These are phyloP conservation scores for Durio zibethinus DNA, from an alignment of 345 rosid species.

Conservation along the genomic window DNA sequence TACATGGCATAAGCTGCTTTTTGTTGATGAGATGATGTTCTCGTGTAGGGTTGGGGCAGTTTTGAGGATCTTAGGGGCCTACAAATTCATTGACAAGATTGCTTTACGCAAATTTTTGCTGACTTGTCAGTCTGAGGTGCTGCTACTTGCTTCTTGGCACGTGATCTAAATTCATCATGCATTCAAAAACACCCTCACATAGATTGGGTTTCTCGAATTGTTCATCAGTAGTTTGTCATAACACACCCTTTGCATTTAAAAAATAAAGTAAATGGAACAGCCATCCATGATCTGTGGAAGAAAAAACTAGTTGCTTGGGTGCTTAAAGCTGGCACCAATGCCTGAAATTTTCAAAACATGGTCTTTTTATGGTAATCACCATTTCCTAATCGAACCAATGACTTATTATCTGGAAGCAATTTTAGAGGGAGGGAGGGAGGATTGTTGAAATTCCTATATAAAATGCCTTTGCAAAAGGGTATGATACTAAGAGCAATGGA, in stretches of 20 bases:
- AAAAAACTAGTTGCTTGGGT: background rate
- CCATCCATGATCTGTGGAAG: background rate
- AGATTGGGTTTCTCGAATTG: background rate
- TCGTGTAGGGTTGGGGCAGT: slow-evolving; percentile 73
- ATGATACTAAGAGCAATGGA: background rate
- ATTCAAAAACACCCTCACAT: background rate
- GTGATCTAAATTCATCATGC: background rate
- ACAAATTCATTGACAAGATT: slow-evolving; percentile 47
- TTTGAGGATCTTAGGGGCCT: slow-evolving; percentile 64
- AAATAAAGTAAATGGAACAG: background rate
- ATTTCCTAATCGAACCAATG: background rate
- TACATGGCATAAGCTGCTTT: slow-evolving; percentile 4
- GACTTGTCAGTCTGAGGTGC: slow-evolving; percentile 79
- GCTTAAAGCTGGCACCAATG: background rate
- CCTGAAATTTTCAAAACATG: background rate
- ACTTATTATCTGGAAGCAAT: background rate
- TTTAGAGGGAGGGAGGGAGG: background rate
- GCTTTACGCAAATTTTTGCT: slow-evolving; percentile 64
- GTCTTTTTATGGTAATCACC: background rate
- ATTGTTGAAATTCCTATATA: background rate
- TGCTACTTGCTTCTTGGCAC: slow-evolving; percentile 20
- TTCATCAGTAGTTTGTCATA: background rate
- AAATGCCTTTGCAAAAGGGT: background rate
- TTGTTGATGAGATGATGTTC: slow-evolving; percentile 5
- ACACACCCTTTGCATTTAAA: slow-evolving; percentile 3